A percentile compares a stretch with the other conserved stretches of the same genome.
These are phyloP conservation scores for Auriculariales sp. DNA, from an alignment of 768 basidiomycete genomes.

Conservation along the genomic window DNA sequence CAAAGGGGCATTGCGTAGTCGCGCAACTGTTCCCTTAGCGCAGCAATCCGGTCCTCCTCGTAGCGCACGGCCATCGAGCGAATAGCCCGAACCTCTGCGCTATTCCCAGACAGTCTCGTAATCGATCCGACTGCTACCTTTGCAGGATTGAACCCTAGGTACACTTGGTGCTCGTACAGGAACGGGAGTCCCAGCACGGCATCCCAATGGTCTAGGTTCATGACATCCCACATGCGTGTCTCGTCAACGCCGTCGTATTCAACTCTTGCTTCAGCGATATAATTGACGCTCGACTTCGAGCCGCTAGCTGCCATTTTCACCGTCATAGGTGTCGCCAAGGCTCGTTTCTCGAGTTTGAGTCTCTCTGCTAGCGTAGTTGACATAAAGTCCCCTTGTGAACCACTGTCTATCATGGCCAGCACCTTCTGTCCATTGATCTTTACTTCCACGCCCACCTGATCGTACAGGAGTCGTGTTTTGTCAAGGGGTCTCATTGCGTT, in stretches of 20 bases:
- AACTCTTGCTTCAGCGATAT: background rate
- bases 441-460: constrained; percentile 19
- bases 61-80: background rate
- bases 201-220: background rate
- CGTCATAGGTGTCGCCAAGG: constrained; percentile 18
- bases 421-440: constrained; percentile 19
- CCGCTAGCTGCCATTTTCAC: constrained; percentile 28
- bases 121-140: constrained; percentile 8
- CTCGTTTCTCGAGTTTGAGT: constrained; percentile 13
- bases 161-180: constrained; percentile 7
- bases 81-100: background rate
- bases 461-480: constrained; percentile 9
- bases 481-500: background rate
- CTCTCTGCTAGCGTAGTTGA: constrained; percentile 23
- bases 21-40: constrained; percentile 8
- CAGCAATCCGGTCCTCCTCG: background rate
- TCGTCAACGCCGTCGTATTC: background rate
- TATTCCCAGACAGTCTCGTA: background rate
- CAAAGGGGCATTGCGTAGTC: constrained; percentile 15
- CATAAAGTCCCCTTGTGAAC: constrained; percentile 28
- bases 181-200: background rate
- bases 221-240: background rate
- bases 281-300: constrained; percentile 23
- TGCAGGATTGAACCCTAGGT: constrained; percentile 16
- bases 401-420: constrained; percentile 22